Evolutionary conservation across 148 eudicot genomes (phyloP), one percentile per base, ranked within the genome.

Genomic region (Euryodendron excelsum): DNA sequence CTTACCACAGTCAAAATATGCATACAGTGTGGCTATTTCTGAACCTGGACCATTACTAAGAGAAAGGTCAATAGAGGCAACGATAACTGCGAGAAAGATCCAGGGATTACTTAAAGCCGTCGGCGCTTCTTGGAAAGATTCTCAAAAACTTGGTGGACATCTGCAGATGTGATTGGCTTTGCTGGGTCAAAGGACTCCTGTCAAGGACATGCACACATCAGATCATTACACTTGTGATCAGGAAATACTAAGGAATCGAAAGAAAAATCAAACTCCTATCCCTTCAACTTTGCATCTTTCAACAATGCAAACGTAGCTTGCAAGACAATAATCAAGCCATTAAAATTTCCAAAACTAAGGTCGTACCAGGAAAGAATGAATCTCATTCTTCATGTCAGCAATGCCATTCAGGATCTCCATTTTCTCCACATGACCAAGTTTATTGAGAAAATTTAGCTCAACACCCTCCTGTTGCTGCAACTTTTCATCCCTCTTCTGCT

Each of bases 71-170:
- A n/a, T 0, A 48, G 5, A 48, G 47, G 56, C 27, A n/a, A 34
- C n/a, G 56, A 69, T 3, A 17, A 21, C 17, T 68, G 18, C 37
- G 69, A 25, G 13, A 30, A 44, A 47, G 28, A 48, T 11, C 30
- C 31, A 70, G 20, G 41, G 73, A 59, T 69, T 50, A 82, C 73
- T 82, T 82, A 85, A 21, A 52, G 58, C 55, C 93, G 91, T 34
- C 88, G 89, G 74, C 98, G 96, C 85, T 93, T 96, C 82, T 89
- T 89, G 62, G 91, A 86, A 48, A 96, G 95, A 86, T 96, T 96
- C 80, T 93, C 98, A 67, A 96, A 96, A 23, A 92, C 88, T 71
- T 96, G 90, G 77, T 88, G 89, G 9, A 96, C 78, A 53, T 96
- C 98, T 59, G 75, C 97, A 60, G 98, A n/a, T 28, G 98, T 96